Evolutionary conservation across 345 rosid genomes (phyloP), one percentile per base, ranked within the genome.

Genomic region (Brassica juncea): DNA sequence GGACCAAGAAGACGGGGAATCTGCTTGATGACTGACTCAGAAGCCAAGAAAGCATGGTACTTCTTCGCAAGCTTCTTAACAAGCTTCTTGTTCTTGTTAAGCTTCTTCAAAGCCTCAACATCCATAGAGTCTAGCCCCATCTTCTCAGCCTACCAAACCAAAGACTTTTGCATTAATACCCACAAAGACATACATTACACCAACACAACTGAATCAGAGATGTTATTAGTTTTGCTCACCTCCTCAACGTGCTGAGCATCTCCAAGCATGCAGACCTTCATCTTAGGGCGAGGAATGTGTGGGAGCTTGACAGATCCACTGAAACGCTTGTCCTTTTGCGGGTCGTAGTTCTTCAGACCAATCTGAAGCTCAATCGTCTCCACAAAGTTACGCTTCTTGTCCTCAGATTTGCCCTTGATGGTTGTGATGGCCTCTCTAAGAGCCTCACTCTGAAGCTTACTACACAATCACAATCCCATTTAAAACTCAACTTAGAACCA

Each of bases 221-320:
- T 21, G 39, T 16, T n/a, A 12, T 39, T 39, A 0, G 5, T 12
- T 42, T 0, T 10, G 44, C 16, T 76, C 73, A 92, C 97, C 97
- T 92, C 93, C 71, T 92, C 97, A 0, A 92, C 93, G 19, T 90
- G 93, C 80, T 87, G 97, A 6, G 97, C 95, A 82, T 92, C 97
- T 70, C 97, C 95, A 52, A 92, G 91, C 92, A 92, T 90, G 79
- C 94, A 90, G 23, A 90, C 83, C 84, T 88, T 90, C 97, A 90
- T 90, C 67, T 90, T 90, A 1, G 94, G 92, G 2, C 97, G 88
- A 12, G 97, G 97, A 23, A 92, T 90, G 70, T 89, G 94, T 0
- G 94, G 97, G 76, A 91, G 75, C 87, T 88, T 91, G 2, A 91
- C 97, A 5, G 94, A 88, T 0, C 94, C 95, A 71, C 93, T 92